Evolutionary conservation across 345 rosid genomes (phyloP).

Genomic region (Limnanthes douglasii): DNA sequence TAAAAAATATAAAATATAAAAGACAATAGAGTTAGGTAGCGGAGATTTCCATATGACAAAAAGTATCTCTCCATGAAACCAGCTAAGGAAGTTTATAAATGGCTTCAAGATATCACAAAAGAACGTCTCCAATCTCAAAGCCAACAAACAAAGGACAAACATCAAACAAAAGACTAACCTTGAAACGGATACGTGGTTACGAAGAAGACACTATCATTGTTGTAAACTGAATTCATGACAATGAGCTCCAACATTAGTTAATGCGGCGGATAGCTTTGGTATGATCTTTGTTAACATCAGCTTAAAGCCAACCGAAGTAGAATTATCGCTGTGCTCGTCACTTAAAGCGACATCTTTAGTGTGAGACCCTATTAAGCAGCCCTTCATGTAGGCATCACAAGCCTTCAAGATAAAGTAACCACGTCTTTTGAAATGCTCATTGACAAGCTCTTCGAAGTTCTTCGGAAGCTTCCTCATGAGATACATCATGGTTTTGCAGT

Average conservation of each 20-base stretch:
- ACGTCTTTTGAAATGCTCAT: slow-evolving; percentile 69
- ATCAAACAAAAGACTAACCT: too few relatives aligned
- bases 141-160: too few relatives aligned
- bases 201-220: too few relatives aligned
- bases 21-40: too few relatives aligned
- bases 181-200: too few relatives aligned
- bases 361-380: slow-evolving; percentile 81
- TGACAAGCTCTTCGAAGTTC: slow-evolving; percentile 73
- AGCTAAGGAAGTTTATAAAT: too few relatives aligned
- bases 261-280: slow-evolving; percentile 53
- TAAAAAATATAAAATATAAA: too few relatives aligned
- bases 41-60: too few relatives aligned
- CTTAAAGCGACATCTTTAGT: slow-evolving; percentile 42
- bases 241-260: slow-evolving; percentile 61
- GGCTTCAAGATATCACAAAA: too few relatives aligned
- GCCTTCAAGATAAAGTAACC: slow-evolving; percentile 87
- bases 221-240: slow-evolving; percentile 43
- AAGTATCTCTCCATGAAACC: too few relatives aligned
- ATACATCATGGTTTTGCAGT: slow-evolving; percentile 91
- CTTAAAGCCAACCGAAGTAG: slow-evolving; percentile 87
- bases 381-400: slow-evolving; percentile 86
- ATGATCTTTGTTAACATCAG: slow-evolving; percentile 78
- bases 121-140: too few relatives aligned
- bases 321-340: slow-evolving; percentile 30
- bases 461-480: slow-evolving; percentile 85